Evolutionary conservation across 331 rosid genomes (phyloP).

Genomic region (Quercus tomentella): DNA sequence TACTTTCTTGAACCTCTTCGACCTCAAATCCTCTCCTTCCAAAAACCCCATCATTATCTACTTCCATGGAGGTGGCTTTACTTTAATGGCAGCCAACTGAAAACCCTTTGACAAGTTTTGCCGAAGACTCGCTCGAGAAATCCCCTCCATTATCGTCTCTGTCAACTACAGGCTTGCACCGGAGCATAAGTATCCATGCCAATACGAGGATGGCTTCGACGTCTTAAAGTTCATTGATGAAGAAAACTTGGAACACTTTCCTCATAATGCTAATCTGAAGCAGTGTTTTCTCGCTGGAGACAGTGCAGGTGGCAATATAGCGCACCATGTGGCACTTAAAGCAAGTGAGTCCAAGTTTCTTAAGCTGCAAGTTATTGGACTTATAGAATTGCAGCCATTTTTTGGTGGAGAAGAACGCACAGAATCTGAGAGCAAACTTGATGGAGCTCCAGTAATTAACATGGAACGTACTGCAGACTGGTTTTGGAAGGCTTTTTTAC

Average conservation of each 20-base stretch:
- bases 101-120: background rate
- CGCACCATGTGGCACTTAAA: slow-evolving; percentile 39
- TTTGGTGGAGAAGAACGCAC: slow-evolving; percentile 54
- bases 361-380: slow-evolving; percentile 19
- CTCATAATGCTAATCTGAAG: slow-evolving; percentile 26
- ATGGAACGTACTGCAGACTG: slow-evolving; percentile 22
- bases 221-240: slow-evolving; percentile 29
- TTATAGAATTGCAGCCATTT: slow-evolving; percentile 33
- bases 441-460: slow-evolving; percentile 10
- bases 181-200: slow-evolving; percentile 39
- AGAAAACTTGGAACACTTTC: slow-evolving; percentile 4
- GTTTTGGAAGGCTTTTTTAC: slow-evolving; percentile 45
- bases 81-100: background rate
- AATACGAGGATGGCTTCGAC: slow-evolving; percentile 54
- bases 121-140: background rate
- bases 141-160: slow-evolving; percentile 21
- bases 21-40: slow-evolving; percentile 20
- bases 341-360: slow-evolving; percentile 15
- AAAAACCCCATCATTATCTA: slow-evolving; percentile 33
- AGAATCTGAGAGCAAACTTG: slow-evolving; percentile 28
- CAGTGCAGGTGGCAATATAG: slow-evolving; percentile 62
- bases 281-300: slow-evolving; percentile 54
- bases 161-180: slow-evolving; percentile 53
- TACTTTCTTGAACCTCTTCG: slow-evolving; percentile 13
- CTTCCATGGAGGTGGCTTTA: slow-evolving; percentile 28